A percentile compares a stretch with the other conserved stretches of the same genome.
Conservation (phyloP, 2,329 filamentous ascomycete species). For the Ascosphaera apis region DNA sequence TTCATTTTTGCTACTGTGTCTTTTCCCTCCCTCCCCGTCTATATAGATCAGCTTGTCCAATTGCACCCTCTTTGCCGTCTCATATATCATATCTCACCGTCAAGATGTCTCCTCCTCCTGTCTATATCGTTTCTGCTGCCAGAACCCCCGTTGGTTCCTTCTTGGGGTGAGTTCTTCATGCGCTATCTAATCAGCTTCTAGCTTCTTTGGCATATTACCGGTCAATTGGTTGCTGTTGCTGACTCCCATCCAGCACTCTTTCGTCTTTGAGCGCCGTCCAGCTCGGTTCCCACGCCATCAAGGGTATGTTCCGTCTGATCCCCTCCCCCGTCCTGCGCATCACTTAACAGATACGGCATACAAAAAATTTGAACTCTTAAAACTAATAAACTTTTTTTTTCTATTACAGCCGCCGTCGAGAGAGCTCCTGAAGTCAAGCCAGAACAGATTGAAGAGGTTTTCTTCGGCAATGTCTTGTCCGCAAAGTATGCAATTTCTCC, state of each 20-base stretch:
- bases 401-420: conserved; percentile 44
- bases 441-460: conserved; percentile 82
- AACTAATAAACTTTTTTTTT: neutral
- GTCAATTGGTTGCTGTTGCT: conserved; percentile 2
- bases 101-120: conserved; percentile 57
- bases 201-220: conserved; percentile 4
- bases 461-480: conserved; percentile 94
- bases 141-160: conserved; percentile 88
- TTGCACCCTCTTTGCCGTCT: too few relatives aligned
- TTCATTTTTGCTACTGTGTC: too few relatives aligned
- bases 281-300: conserved; percentile 78
- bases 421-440: conserved; percentile 69
- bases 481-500: conserved; percentile 42
- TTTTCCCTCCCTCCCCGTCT: too few relatives aligned
- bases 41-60: too few relatives aligned
- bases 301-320: conserved; percentile 33
- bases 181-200: neutral
- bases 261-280: conserved; percentile 69
- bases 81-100: too few relatives aligned
- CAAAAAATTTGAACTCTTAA: neutral
- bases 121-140: conserved; percentile 86
- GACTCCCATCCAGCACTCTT: conserved; percentile 41
- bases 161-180: conserved; percentile 68
- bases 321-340: neutral
- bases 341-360: conserved; percentile 1